Conservation (phyloP, 805 yeast genomes). For the Ogataea angusta region DNA sequence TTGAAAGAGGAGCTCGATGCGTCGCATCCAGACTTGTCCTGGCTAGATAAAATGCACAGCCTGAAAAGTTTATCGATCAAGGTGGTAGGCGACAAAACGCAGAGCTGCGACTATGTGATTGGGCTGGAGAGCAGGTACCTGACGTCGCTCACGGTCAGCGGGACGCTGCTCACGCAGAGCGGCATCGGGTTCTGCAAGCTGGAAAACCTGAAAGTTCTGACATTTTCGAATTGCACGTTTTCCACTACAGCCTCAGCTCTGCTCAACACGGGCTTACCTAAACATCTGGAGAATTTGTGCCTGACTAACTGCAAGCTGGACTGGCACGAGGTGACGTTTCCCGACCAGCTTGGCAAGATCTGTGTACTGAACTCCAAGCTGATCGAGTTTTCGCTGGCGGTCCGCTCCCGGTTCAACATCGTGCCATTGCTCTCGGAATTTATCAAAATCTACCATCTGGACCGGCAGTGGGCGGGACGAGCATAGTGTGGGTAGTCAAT, state of each 20-base stretch:
- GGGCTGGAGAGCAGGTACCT: slow-evolving; percentile 10
- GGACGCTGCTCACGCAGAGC: slow-evolving; percentile 7
- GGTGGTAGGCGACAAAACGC: slow-evolving; percentile 13
- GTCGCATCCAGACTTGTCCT: slow-evolving; percentile 9
- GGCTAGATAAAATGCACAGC: slow-evolving; percentile 14
- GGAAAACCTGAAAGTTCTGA: slow-evolving; percentile 10
- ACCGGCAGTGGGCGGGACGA: slow-evolving; percentile 5
- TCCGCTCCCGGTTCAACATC: slow-evolving; percentile 5
- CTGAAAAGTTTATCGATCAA: slow-evolving; percentile 14
- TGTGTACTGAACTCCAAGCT: slow-evolving; percentile 13
- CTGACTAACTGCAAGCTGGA: slow-evolving; percentile 14
- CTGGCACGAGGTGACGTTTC: slow-evolving; percentile 10
- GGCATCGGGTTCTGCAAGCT: slow-evolving; percentile 8
- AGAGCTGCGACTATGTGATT: slow-evolving; percentile 12
- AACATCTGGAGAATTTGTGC: slow-evolving; percentile 13
- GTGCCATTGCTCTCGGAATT: slow-evolving; percentile 18
- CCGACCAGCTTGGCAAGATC: slow-evolving; percentile 11
- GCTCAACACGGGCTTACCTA: slow-evolving; percentile 12
- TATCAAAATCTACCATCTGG: slow-evolving; percentile 18
- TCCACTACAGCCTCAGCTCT: slow-evolving; percentile 7
- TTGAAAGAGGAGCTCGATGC: slow-evolving; percentile 15
- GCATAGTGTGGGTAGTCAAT: background rate
- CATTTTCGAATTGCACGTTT: slow-evolving; percentile 17
- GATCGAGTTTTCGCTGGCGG: slow-evolving; percentile 3
- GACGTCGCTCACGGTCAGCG: slow-evolving; percentile 11